A percentile compares a stretch with the other conserved stretches of the same genome.
phyloP scores from a whole-genome alignment of 306 rosid species.

The Argentina anserina region DNA sequence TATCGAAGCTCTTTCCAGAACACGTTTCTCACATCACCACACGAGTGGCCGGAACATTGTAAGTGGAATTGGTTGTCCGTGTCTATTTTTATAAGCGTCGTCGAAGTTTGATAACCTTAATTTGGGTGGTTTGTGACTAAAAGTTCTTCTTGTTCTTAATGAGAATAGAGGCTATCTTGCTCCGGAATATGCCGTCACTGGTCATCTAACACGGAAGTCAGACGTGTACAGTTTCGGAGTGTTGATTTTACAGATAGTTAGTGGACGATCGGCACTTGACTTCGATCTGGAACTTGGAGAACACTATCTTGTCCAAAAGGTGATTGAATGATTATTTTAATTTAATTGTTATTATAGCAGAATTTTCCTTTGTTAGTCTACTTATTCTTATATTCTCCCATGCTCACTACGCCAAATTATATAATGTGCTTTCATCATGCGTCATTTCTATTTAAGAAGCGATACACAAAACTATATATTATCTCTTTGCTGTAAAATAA shows the following conservation, averaged over 20 bases:
- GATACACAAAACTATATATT: neutral
- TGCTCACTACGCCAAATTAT: neutral
- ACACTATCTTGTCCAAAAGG: conserved; percentile 29
- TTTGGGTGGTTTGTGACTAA: neutral
- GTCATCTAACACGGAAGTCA: conserved; percentile 24
- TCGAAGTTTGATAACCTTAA: neutral
- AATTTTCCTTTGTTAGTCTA: no score
- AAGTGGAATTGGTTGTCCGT: conserved; percentile 1
- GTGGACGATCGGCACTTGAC: conserved; percentile 21
- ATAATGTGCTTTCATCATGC: neutral
- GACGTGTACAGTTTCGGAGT: conserved; percentile 33
- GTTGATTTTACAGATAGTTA: conserved; percentile 21
- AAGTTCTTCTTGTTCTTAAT: neutral
- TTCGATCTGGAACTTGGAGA: conserved; percentile 31
- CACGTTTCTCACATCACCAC: conserved; percentile 27
- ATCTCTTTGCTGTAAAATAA: no score
- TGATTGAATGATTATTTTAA: neutral
- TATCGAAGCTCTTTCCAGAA: conserved; percentile 27
- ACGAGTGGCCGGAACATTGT: conserved; percentile 34
- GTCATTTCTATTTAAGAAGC: neutral
- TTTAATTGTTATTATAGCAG: neutral
- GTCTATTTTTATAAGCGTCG: no score
- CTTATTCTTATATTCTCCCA: no score
- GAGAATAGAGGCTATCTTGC: conserved; percentile 30
- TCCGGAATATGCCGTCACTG: conserved; percentile 27